Percentiles rank a stretch among this genome's conserved stretches.
Evolutionary conservation across 2,329 filamentous ascomycete genomes (phyloP).

Genomic region (Calonectria naviculata): DNA sequence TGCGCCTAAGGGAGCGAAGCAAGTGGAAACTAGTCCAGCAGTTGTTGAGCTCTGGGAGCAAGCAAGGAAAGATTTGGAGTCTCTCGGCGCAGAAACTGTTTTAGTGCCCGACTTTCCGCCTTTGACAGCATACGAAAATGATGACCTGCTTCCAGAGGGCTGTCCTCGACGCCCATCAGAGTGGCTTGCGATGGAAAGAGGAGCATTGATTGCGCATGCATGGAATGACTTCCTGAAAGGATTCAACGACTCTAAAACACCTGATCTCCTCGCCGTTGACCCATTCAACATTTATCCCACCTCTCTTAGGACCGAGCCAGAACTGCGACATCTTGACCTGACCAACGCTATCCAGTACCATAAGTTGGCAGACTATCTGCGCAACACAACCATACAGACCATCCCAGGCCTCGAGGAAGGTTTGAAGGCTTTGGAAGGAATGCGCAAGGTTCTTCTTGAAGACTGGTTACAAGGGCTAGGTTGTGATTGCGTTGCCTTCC

Average conservation of each 20-base stretch:
- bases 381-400: conserved; percentile 49
- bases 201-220: conserved; percentile 27
- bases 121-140: conserved; percentile 58
- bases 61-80: conserved; percentile 49
- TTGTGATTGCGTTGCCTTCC: conserved; percentile 60
- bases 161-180: conserved; percentile 44
- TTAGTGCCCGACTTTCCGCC: conserved; percentile 52
- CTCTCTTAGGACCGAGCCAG: conserved; percentile 17
- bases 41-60: conserved; percentile 42
- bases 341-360: conserved; percentile 23
- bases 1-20: background rate
- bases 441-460: conserved; percentile 57
- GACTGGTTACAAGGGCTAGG: conserved; percentile 57
- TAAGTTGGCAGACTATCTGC: background rate
- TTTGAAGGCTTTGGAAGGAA: conserved; percentile 35
- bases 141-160: conserved; percentile 49
- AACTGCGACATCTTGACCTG: conserved; percentile 6
- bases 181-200: conserved; percentile 47
- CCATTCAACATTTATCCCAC: conserved; percentile 41
- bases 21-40: background rate
- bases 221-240: conserved; percentile 30
- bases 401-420: conserved; percentile 55
- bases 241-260: background rate
- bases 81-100: conserved; percentile 47
- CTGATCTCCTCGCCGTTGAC: conserved; percentile 52